Percentiles rank a stretch among this genome's conserved stretches.
Evolutionary conservation across 495 filamentous ascomycete species (phyloP).

Genomic region (Trichoderma parareesei): DNA sequence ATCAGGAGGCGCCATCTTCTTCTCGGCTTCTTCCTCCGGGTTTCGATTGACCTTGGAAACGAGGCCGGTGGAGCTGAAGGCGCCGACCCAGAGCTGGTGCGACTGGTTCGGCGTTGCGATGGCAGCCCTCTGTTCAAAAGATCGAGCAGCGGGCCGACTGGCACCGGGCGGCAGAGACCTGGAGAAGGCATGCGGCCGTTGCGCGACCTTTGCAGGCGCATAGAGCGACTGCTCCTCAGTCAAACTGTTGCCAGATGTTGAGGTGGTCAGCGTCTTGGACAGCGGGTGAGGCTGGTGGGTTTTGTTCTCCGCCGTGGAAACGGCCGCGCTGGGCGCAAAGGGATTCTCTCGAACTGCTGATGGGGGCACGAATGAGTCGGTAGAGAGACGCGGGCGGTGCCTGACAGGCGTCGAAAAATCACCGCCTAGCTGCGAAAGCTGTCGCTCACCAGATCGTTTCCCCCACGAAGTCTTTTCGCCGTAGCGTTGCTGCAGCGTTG

Average conservation of each 20-base stretch:
- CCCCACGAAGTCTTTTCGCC: constrained; percentile 50
- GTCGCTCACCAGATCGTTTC: constrained; percentile 36
- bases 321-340: constrained; percentile 44
- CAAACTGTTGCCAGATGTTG: constrained; percentile 71
- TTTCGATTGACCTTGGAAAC: constrained; percentile 73
- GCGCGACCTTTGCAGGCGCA: constrained; percentile 39
- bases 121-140: not conserved
- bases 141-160: constrained; percentile 22
- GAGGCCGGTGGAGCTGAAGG: constrained; percentile 89
- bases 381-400: constrained; percentile 61
- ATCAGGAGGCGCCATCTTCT: constrained; percentile 63
- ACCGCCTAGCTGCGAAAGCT: constrained; percentile 32
- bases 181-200: constrained; percentile 20
- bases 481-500: constrained; percentile 78
- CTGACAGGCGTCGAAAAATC: constrained; percentile 40
- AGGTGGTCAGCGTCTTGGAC: constrained; percentile 74
- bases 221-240: constrained; percentile 57
- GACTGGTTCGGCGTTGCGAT: constrained; percentile 24
- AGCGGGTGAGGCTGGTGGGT: constrained; percentile 67
- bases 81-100: constrained; percentile 39
- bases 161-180: constrained; percentile 25
- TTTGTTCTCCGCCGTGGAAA: constrained; percentile 49
- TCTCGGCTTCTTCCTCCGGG: constrained; percentile 48
- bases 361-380: constrained; percentile 62
- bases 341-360: constrained; percentile 50